Percentiles rank a stretch among this genome's conserved stretches.
Conservation (phyloP, 1,284 basidiomycete species). For the Athelia sp. region DNA sequence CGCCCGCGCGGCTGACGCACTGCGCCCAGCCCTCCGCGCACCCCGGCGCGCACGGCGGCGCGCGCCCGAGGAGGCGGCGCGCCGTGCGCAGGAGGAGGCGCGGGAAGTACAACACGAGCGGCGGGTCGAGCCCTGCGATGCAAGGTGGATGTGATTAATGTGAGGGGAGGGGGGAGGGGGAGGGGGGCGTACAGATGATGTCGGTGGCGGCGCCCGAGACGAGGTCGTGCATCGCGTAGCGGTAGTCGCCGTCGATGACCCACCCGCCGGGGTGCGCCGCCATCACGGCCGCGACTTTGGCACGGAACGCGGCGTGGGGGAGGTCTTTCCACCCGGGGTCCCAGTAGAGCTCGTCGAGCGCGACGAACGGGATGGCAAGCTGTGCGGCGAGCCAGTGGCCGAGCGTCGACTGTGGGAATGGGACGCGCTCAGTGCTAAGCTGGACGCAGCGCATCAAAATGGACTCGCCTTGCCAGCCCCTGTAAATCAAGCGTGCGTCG, state of each 20-base stretch:
- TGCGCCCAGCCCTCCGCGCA: constrained; percentile 41
- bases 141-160: background rate
- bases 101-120: constrained; percentile 52
- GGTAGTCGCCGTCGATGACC: constrained; percentile 48
- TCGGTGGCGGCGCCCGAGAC: constrained; percentile 44
- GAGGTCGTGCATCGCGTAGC: constrained; percentile 21
- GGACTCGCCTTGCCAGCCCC: constrained; percentile 40
- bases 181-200: constrained; percentile 46
- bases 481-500: constrained; percentile 11
- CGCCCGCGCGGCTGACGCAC: constrained; percentile 45
- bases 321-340: constrained; percentile 40
- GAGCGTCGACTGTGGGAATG: constrained; percentile 57
- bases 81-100: constrained; percentile 49
- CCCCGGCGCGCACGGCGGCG: constrained; percentile 42
- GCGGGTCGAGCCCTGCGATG: constrained; percentile 61
- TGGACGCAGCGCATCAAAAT: constrained; percentile 2
- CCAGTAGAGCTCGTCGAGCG: constrained; percentile 43
- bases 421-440: background rate
- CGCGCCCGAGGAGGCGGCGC: constrained; percentile 36
- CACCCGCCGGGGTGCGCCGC: constrained; percentile 33
- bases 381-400: constrained; percentile 36
- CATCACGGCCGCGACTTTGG: constrained; percentile 23
- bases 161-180: background rate
- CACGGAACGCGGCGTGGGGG: constrained; percentile 31
- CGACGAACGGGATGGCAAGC: constrained; percentile 39